phyloP scores from a whole-genome alignment of 179 eudicot species.

The Patellifolia procumbens region DNA sequence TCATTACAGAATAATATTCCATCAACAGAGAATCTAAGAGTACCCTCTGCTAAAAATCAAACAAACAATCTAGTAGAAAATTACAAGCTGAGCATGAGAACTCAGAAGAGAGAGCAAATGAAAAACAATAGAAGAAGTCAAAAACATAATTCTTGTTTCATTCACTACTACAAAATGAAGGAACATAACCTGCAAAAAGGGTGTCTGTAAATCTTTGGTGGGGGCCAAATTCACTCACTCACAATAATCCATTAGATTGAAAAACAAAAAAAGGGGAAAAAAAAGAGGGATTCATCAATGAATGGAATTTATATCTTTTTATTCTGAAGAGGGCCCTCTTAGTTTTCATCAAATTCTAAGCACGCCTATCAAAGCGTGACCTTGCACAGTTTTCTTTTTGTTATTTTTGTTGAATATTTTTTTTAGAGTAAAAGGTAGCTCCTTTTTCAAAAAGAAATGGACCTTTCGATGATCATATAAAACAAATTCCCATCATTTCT shows the following conservation, averaged over 20 bases:
- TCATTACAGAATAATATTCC: not conserved
- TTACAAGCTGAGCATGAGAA: not conserved
- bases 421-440: not conserved
- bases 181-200: conserved; percentile 74
- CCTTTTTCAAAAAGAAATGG: conserved; percentile 51
- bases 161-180: no score
- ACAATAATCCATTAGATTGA: conserved; percentile 26
- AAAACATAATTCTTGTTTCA: conserved; percentile 48
- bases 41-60: conserved; percentile 26
- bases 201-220: conserved; percentile 54
- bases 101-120: not conserved
- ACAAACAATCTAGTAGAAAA: conserved; percentile 33
- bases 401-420: not conserved
- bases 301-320: not conserved
- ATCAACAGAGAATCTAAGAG: conserved; percentile 35
- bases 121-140: conserved; percentile 15
- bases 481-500: conserved; percentile 32
- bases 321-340: not conserved
- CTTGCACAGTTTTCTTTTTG: conserved; percentile 21
- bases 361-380: conserved; percentile 94
- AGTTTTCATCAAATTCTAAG: conserved; percentile 45
- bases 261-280: conserved; percentile 13
- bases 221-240: conserved; percentile 74
- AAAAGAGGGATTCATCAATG: no score
- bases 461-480: conserved; percentile 62